These are phyloP conservation scores for Saitozyma podzolica DNA, from an alignment of 768 basidiomycete species.

Conservation along the genomic window DNA sequence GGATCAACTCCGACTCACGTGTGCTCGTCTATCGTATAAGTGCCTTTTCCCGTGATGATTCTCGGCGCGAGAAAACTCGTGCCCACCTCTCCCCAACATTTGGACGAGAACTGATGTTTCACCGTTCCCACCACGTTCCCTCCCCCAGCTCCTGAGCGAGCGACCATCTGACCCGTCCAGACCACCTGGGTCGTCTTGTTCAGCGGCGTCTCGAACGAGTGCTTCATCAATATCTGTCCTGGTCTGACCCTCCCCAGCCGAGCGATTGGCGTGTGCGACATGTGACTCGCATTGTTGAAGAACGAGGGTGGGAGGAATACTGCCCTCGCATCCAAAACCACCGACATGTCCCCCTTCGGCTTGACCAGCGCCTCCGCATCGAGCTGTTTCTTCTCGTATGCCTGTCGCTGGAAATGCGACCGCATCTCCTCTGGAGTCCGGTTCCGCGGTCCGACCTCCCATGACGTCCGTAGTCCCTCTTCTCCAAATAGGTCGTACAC, in stretches of 20 bases:
- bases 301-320: constrained; percentile 39
- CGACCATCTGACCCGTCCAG: constrained; percentile 48
- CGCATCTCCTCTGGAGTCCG: constrained; percentile 51
- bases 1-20: constrained; percentile 23
- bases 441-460: constrained; percentile 51
- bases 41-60: constrained; percentile 40
- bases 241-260: constrained; percentile 33
- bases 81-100: constrained; percentile 56
- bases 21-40: constrained; percentile 44
- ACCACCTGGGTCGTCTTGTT: constrained; percentile 43
- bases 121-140: constrained; percentile 68
- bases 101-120: constrained; percentile 73
- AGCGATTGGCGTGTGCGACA: constrained; percentile 34
- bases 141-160: constrained; percentile 49
- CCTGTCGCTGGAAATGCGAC: constrained; percentile 41
- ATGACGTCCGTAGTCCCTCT: constrained; percentile 52
- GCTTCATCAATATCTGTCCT: constrained; percentile 50
- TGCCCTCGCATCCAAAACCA: constrained; percentile 48
- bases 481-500: constrained; percentile 75
- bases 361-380: constrained; percentile 49
- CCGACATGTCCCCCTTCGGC: constrained; percentile 44
- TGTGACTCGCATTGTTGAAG: constrained; percentile 33
- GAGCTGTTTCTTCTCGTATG: constrained; percentile 37
- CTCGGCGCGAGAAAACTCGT: constrained; percentile 41
- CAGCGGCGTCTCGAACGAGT: constrained; percentile 53